phyloP scores from a whole-genome alignment of 176 grass and related monocot genomes.

The Canna indica region DNA sequence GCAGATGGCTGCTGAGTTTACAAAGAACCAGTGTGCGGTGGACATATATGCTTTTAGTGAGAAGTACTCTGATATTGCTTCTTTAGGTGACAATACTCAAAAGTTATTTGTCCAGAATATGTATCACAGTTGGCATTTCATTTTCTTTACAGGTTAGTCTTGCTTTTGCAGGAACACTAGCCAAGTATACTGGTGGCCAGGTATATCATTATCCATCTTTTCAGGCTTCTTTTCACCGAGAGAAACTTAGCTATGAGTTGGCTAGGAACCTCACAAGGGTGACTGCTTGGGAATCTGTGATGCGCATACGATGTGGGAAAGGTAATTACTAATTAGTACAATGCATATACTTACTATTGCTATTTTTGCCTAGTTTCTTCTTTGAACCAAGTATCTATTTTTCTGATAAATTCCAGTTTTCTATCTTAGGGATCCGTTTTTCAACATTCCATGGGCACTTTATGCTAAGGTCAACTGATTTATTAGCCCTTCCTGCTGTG shows the following conservation, averaged over 20 bases:
- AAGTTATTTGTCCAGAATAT: background rate
- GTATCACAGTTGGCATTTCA: background rate
- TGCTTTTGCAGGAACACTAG: constrained; percentile 49
- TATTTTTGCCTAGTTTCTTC: background rate
- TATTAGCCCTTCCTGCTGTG: constrained; percentile 94
- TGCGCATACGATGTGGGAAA: constrained; percentile 98
- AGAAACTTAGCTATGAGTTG: constrained; percentile 75
- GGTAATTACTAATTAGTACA: constrained; percentile 37
- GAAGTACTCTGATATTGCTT: constrained; percentile 83
- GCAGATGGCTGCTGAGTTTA: constrained; percentile 97
- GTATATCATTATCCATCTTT: constrained; percentile 90
- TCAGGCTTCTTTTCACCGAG: constrained; percentile 47
- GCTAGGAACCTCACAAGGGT: constrained; percentile 72
- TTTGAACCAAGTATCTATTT: constrained; percentile 4
- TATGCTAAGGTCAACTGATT: constrained; percentile 89
- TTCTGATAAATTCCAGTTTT: constrained; percentile 8
- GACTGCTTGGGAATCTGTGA: constrained; percentile 96
- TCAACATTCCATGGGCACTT: constrained; percentile 93
- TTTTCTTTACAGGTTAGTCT: constrained; percentile 22
- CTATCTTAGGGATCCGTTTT: constrained; percentile 64
- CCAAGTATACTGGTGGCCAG: constrained; percentile 94
- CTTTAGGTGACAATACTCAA: constrained; percentile 47
- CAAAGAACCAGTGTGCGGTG: constrained; percentile 69
- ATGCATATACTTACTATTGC: background rate
- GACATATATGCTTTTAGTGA: constrained; percentile 83